Percentiles rank a stretch among this genome's conserved stretches.
Evolutionary conservation across 2,329 filamentous ascomycete species (phyloP).

Genomic region (Calonectria pauciramosa): DNA sequence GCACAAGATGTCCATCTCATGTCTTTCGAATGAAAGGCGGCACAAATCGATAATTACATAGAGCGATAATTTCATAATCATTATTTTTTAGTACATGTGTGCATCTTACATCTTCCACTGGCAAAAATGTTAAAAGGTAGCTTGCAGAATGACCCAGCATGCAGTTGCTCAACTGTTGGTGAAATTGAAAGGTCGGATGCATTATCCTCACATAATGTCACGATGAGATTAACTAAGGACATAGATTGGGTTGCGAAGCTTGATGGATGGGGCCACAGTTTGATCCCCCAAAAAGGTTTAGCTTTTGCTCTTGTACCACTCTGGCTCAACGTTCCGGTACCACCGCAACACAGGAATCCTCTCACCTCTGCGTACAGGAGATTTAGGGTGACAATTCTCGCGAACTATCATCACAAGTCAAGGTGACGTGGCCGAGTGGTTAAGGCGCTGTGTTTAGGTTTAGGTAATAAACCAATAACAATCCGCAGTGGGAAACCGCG

Average conservation of each 20-base stretch:
- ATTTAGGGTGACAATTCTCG: neutral
- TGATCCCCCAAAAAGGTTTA: neutral
- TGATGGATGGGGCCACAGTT: neutral
- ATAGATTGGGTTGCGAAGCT: neutral
- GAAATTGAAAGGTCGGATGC: neutral
- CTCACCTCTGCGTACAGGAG: too few relatives aligned
- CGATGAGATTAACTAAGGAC: neutral
- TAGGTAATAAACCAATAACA: conserved; percentile 33
- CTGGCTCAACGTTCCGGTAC: neutral
- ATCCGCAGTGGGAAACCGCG: conserved; percentile 61
- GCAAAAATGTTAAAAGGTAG: neutral
- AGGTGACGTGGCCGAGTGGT: conserved; percentile 67
- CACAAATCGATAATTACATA: neutral
- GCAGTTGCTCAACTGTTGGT: neutral
- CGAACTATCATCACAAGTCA: neutral
- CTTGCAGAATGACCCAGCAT: neutral
- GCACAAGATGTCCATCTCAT: neutral
- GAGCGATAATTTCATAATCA: neutral
- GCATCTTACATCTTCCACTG: neutral
- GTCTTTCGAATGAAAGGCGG: neutral
- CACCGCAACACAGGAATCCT: neutral
- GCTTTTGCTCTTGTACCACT: neutral
- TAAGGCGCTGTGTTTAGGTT: conserved; percentile 70
- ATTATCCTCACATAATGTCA: neutral
- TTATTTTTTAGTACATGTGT: neutral